Conservation (phyloP, 2,329 filamentous ascomycete species). For the Microcyclospora pomicola region DNA sequence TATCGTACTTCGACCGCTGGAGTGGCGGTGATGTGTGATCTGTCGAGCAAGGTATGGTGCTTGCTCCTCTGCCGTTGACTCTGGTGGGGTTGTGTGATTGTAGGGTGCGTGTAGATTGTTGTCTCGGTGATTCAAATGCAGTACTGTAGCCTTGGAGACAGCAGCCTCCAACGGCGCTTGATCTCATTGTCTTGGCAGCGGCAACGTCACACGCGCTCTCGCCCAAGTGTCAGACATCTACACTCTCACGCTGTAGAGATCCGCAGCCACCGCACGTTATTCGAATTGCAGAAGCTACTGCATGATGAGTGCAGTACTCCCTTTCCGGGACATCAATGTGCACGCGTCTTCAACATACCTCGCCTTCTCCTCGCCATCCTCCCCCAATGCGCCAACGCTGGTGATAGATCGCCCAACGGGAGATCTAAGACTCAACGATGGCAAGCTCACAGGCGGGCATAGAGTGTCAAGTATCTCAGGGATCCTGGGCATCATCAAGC, state of each 20-base stretch:
- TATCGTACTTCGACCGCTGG: too few species aligned
- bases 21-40: too few species aligned
- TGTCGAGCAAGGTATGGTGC: too few species aligned
- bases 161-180: not conserved
- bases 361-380: slow-evolving; percentile 91
- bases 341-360: slow-evolving; percentile 85
- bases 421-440: slow-evolving; percentile 74
- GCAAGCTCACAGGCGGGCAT: slow-evolving; percentile 59
- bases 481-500: slow-evolving; percentile 83
- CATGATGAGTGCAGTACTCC: slow-evolving; percentile 42
- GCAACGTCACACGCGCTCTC: slow-evolving; percentile 1
- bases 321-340: slow-evolving; percentile 94
- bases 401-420: slow-evolving; percentile 86
- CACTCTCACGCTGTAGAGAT: too few species aligned
- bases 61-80: too few species aligned
- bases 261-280: too few species aligned
- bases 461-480: slow-evolving; percentile 89
- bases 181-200: slow-evolving; percentile 1
- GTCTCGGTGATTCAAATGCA: too few species aligned
- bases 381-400: slow-evolving; percentile 73
- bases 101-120: too few species aligned
- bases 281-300: too few species aligned
- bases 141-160: too few species aligned
- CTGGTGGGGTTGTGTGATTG: too few species aligned
- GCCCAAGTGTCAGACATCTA: not conserved